Conservation (phyloP, 208 protist species). For the Leishmania mexicana region DNA sequence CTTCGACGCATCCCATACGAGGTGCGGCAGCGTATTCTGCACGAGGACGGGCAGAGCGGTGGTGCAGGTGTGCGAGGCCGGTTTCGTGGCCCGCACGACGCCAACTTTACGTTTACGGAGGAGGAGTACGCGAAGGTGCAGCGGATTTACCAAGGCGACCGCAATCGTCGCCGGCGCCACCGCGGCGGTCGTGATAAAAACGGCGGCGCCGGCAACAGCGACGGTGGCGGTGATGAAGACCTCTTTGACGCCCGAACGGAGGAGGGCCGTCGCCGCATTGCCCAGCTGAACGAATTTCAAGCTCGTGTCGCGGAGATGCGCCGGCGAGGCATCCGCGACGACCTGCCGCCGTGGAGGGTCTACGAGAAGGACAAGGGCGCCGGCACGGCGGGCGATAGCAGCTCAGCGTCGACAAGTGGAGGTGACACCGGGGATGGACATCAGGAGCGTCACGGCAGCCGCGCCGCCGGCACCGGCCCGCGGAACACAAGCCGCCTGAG, state of each 20-base stretch:
- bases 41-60: neutral
- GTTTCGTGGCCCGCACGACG: neutral
- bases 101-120: slow-evolving; percentile 33
- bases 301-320: slow-evolving; percentile 22
- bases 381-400: neutral
- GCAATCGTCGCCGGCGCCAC: slow-evolving; percentile 2
- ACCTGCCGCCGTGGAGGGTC: slow-evolving; percentile 30
- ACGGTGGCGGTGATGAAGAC: slow-evolving; percentile 10
- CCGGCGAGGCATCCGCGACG: slow-evolving; percentile 17
- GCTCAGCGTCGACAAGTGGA: neutral
- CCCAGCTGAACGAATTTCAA: slow-evolving; percentile 11
- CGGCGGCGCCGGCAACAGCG: neutral
- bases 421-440: too few species aligned
- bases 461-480: neutral
- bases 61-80: neutral
- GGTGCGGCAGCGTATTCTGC: slow-evolving; percentile 50
- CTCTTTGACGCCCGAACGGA: slow-evolving; percentile 31
- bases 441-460: neutral
- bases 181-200: neutral
- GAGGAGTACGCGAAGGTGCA: slow-evolving; percentile 51
- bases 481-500: slow-evolving; percentile 10
- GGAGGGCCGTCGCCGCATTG: slow-evolving; percentile 26
- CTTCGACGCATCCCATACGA: slow-evolving; percentile 35
- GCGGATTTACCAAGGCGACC: slow-evolving; percentile 41
- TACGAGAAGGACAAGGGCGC: neutral